Evolutionary conservation across 129 eudicot species (phyloP), one percentile per base, ranked within the genome.

Genomic region (Apium graveolens): DNA sequence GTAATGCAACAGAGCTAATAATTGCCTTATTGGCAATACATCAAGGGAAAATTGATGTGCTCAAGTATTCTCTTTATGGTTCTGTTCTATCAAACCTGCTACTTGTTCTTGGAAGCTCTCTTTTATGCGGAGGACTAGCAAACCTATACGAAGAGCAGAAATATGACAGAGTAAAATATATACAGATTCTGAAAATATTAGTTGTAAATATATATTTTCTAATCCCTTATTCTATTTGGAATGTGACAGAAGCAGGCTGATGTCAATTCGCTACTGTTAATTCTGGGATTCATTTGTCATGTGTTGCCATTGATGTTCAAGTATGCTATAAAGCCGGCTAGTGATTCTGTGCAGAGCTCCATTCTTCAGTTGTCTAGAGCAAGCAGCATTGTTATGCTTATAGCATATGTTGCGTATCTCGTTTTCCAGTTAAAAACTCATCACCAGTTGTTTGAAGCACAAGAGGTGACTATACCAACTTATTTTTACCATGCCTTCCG

Each of bases 1-100:
- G 98, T 27, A 94, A 94, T 88, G 98, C 93, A 32, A 89, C 98
- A 17, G 98, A 93, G 90, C 90, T 93, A 27, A 91, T 93, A 78
- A 91, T 93, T 79, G 96, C 93, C 71, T 80, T 93, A 81, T 80
- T 93, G 38, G 98, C 98, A 73, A 84, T 93, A 3, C 78, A 79
- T 60, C 75, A 91, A 41, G 82, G 86, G 80, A 94, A 94, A 80
- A 85, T 91, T 4, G 90, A 86, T 37, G 92, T 94, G 76, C 88
- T 94, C 11, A 94, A 94, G 77, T 94, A 82, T 85, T 91, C 96
- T 11, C 92, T 94, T 26, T 82, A 91, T 85, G 98, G 98, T 13
- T 93, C 98, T 68, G 80, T 93, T 26, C 89, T 91, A 37, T 93
- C 98, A 2, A 93, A 93, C 87, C 93, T 93, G 46, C 97, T 93